Evolutionary conservation across 1,284 basidiomycete species (phyloP).

Genomic region (Cystobasidium sp.): DNA sequence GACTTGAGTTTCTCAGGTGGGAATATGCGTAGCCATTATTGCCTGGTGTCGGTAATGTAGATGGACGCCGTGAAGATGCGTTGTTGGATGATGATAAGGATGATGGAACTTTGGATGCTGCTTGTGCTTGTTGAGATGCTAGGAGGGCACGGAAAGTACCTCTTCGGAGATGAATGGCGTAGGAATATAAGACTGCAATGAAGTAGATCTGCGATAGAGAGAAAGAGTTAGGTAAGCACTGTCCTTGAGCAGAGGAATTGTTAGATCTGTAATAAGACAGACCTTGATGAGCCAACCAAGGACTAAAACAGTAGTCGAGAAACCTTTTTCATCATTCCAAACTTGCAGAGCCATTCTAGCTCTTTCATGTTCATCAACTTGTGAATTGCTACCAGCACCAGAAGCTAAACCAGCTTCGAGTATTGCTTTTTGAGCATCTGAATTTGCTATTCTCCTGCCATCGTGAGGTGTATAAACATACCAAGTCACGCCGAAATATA

Average conservation of each 20-base stretch:
- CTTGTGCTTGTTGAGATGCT: constrained; percentile 25
- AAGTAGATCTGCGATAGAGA: constrained; percentile 78
- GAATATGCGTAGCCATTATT: constrained; percentile 34
- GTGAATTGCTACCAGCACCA: constrained; percentile 54
- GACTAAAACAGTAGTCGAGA: constrained; percentile 75
- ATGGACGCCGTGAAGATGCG: not conserved
- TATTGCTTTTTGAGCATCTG: constrained; percentile 81
- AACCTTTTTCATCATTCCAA: constrained; percentile 88
- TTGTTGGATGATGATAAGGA: not conserved
- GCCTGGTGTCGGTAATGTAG: not conserved
- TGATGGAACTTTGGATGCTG: constrained; percentile 10
- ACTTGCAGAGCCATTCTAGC: constrained; percentile 73
- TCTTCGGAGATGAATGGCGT: constrained; percentile 87
- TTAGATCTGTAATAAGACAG: constrained; percentile 51
- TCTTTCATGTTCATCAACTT: constrained; percentile 68
- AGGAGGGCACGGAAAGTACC: constrained; percentile 65
- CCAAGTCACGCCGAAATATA: constrained; percentile 86
- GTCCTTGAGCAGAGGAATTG: not conserved
- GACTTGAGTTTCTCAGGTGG: constrained; percentile 30
- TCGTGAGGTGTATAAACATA: constrained; percentile 91
- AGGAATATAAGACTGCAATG: constrained; percentile 87
- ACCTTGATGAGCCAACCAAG: constrained; percentile 90
- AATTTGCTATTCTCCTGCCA: constrained; percentile 76
- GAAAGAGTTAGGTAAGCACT: not conserved
- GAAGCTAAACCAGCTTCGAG: constrained; percentile 58